Base-by-base conservation (phyloP, 2,329 filamentous ascomycete genomes). In the Aspergillus fructus region DNA sequence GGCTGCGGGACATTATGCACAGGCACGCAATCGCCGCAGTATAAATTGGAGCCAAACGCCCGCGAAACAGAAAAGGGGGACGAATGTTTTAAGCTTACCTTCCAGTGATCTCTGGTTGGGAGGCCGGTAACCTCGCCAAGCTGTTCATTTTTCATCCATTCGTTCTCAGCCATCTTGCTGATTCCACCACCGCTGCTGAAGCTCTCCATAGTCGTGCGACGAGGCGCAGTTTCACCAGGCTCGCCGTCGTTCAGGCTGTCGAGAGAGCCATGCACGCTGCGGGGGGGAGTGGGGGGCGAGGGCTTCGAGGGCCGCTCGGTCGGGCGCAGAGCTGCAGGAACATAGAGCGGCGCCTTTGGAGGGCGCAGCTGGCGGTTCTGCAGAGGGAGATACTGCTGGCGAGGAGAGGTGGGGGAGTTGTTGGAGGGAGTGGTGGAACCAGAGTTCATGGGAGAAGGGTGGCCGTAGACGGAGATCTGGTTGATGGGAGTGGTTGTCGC, bases 91-190 rank as follows among this genome's bases (percentile, higher is more conserved):
- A 24, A 30, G 53, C 81, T 71, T 75, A 85, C 83, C 79, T 88
- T 86, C 85, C 85, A 88, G 72, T 88, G 85, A 58, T 85, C 83
- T 58, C 81, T 79, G 6, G 84, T 87, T 4, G 85, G 85, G 17
- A 79, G 76, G 5, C 85, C 85, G 13, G 82, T 83, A 4, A 86
- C 81, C 45, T 80, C 76, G 21, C 83, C 83, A 49, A 84, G 72
- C 41, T 82, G 79, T 57, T 78, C 76, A 49, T 77, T 76, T 58
- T 80, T 79, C 66, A 79, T 76, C 76, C 79, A 82, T 61, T 83
- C 80, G 55, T 83, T 76, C 64, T 80, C 80, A 48, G 78, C 76
- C 49, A 81, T 69, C 62, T 80, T 78, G 60, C 77, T 78, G 56
- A 81, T 71, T 15, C 49, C 51, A 11, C 72, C 70, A 54, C 70